Base-by-base conservation (phyloP, 768 basidiomycete genomes). In the Austroboletus eburneus region DNA sequence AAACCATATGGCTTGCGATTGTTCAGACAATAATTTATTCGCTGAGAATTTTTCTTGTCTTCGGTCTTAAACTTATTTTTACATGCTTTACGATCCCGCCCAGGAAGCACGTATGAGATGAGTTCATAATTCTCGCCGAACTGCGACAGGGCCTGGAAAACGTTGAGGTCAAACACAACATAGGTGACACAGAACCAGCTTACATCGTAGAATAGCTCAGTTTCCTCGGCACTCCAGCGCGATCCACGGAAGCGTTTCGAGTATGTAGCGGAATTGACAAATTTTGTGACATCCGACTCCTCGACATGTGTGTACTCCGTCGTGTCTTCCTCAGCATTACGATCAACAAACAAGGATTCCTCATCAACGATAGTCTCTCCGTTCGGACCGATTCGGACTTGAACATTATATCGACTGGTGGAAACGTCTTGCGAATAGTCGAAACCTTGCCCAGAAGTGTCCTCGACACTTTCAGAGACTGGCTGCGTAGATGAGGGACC, bases 61-160 rank as follows among this genome's bases (percentile, higher is more conserved):
- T 95, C 93, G 0, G 82, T 76, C 57, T 90, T 93, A 72, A 92
- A 95, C 61, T 95, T 95, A 65, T 89, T 87, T 67, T 91, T 92
- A 65, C 93, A 91, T 22, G 91, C 84, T 59, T 87, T 90, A 17
- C 92, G 77, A 58, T 91, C 87, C 14, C 92, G 83, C 16, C 85
- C 84, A 32, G 90, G 89, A 17, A 95, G 74, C 12, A 92, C 75
- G 55, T 83, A 83, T 3, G 92, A 87, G 50, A 95, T 92, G 34
- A 94, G 76, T 62, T 94, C 91, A 58, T 94, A 95, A 57, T 94
- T 92, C 63, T 92, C 88, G 25, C 91, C 91, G 55, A 91, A 92
- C 61, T 92, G 91, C 4, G 83, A 76, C 24, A 94, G 70, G n/a
- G 88, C 90, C 92, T 94, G 57, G n/a, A 25, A 45, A 41, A 35